Evolutionary conservation across 805 yeast species (phyloP).

Genomic region (Metschnikowia corniflorae): DNA sequence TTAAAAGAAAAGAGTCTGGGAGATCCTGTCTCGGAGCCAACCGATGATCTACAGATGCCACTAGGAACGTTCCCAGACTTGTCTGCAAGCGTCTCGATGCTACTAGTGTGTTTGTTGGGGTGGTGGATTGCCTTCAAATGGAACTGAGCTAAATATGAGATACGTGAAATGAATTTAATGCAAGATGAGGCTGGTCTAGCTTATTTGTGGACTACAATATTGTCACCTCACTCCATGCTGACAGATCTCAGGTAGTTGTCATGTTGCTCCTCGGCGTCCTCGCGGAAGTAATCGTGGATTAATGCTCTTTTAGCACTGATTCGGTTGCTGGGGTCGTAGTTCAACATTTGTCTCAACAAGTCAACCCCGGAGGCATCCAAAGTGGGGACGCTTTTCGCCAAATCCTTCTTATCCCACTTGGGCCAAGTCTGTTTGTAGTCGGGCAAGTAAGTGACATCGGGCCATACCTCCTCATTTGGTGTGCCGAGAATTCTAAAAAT

Average conservation of each 20-base stretch:
- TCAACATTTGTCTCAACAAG: constrained; percentile 70
- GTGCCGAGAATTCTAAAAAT: constrained; percentile 92
- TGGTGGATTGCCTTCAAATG: constrained; percentile 5
- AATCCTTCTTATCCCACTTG: constrained; percentile 73
- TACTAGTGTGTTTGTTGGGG: constrained; percentile 5
- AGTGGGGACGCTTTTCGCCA: constrained; percentile 70
- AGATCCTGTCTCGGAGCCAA: background rate
- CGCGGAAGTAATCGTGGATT: constrained; percentile 80
- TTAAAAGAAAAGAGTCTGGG: background rate
- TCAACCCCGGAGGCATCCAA: constrained; percentile 84
- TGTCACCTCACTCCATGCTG: constrained; percentile 31
- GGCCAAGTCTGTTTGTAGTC: constrained; percentile 94
- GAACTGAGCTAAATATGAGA: constrained; percentile 1
- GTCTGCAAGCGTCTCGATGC: background rate
- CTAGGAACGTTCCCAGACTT: too few relatives aligned
- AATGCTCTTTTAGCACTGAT: constrained; percentile 93
- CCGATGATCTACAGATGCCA: too few relatives aligned
- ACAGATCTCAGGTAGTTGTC: constrained; percentile 36
- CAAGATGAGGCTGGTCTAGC: too few relatives aligned
- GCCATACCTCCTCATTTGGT: constrained; percentile 92
- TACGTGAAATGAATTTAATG: constrained; percentile 7
- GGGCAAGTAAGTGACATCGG: constrained; percentile 85
- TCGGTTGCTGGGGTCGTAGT: constrained; percentile 90
- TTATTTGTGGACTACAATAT: too few relatives aligned
- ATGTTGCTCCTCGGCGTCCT: constrained; percentile 35